Percentiles rank a stretch among this genome's conserved stretches.
Conservation (phyloP, 169 alveolate species). For the Plasmodium falciparum region DNA sequence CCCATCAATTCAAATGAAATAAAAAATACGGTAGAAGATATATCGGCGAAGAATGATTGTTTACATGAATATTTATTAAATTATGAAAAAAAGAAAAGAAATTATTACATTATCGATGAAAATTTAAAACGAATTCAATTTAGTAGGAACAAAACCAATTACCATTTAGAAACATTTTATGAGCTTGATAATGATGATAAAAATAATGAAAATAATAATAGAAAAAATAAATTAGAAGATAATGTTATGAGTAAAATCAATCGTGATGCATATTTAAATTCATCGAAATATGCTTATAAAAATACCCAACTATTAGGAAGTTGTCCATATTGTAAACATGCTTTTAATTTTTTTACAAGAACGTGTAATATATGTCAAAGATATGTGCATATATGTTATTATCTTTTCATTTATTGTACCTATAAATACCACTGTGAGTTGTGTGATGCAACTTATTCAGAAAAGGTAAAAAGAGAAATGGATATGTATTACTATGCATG, state of each 20-base stretch:
- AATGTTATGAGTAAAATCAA: slow-evolving; percentile 28
- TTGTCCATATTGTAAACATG: slow-evolving; percentile 61
- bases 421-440: slow-evolving; percentile 65
- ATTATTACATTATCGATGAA: slow-evolving; percentile 64
- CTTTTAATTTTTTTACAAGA: slow-evolving; percentile 24
- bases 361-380: slow-evolving; percentile 48
- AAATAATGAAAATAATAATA: background rate
- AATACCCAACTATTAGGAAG: slow-evolving; percentile 50
- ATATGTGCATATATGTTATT: slow-evolving; percentile 38
- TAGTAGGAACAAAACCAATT: slow-evolving; percentile 46
- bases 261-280: slow-evolving; percentile 35
- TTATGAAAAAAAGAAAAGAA: slow-evolving; percentile 39
- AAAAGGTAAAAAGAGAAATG: slow-evolving; percentile 28
- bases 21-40: background rate
- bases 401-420: slow-evolving; percentile 48
- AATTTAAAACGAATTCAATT: slow-evolving; percentile 37
- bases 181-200: slow-evolving; percentile 4
- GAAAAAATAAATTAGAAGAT: background rate
- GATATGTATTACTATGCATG: background rate
- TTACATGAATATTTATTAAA: slow-evolving; percentile 18
- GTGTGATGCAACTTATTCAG: slow-evolving; percentile 77
- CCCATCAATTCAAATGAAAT: background rate
- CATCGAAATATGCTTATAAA: slow-evolving; percentile 34
- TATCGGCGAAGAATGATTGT: background rate
- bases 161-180: slow-evolving; percentile 28